Percentiles rank a stretch among this genome's conserved stretches.
phyloP scores from a whole-genome alignment of 1,284 basidiomycete species.

The Athelia sp. region DNA sequence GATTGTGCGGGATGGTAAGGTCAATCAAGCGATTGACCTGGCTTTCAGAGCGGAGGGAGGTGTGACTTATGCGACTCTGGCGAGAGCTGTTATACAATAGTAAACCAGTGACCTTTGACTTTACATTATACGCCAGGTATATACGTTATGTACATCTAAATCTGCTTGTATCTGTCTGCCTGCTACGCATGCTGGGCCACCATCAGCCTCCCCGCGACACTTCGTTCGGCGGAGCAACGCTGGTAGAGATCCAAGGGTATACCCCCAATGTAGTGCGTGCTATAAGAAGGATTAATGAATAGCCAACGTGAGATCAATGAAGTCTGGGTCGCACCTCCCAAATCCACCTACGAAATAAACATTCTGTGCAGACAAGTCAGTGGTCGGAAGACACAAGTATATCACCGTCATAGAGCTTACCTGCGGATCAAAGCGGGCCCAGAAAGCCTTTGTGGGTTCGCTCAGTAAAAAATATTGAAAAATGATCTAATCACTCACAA shows the following conservation, averaged over 20 bases:
- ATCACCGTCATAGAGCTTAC: slow-evolving; percentile 22
- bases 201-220: neutral
- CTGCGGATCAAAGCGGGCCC: slow-evolving; percentile 51
- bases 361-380: slow-evolving; percentile 23
- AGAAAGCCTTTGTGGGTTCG: slow-evolving; percentile 36
- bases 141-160: no score
- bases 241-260: slow-evolving; percentile 50
- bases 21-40: slow-evolving; percentile 27
- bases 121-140: no score
- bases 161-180: no score
- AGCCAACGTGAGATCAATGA: slow-evolving; percentile 4
- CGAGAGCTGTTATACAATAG: slow-evolving; percentile 1
- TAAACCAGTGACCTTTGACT: no score
- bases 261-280: slow-evolving; percentile 53
- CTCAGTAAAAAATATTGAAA: slow-evolving; percentile 5
- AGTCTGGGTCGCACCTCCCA: slow-evolving; percentile 45
- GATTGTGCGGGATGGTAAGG: slow-evolving; percentile 26
- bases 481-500: slow-evolving; percentile 24
- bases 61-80: neutral
- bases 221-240: slow-evolving; percentile 9
- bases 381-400: no score
- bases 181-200: neutral
- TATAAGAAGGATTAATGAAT: slow-evolving; percentile 15
- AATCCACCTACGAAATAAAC: slow-evolving; percentile 68
- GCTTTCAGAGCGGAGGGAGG: slow-evolving; percentile 17